Evolutionary conservation across 2,329 filamentous ascomycete species (phyloP), one percentile per base, ranked within the genome.

Genomic region (Talaromyces piceae): DNA sequence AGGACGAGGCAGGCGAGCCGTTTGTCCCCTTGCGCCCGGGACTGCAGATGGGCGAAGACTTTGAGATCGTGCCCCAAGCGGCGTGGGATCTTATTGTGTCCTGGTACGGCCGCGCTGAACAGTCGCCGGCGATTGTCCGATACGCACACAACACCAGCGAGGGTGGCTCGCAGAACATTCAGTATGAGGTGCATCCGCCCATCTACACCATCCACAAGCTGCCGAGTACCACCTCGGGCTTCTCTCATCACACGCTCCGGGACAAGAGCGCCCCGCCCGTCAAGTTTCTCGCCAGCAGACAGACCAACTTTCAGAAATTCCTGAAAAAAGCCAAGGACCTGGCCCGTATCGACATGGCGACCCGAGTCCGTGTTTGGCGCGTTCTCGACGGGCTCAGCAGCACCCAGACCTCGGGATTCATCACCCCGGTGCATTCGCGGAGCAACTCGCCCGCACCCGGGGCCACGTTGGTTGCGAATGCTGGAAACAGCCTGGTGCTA

Each of bases 161-260:
- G 6, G 77, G 80, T 37, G 77, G 77, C 2, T 63, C 71, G n/a
- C 73, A 81, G 33, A 88, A 95, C 57, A 72, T 95, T 44, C 75
- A 86, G 60, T 95, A 86, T 66, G 93, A 97, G 69, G 76, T 89
- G 37, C 82, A 90, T 61, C 93, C 91, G 4, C 89, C 88, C 0
- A 77, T 95, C 41, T 88, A 96, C 66, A 88, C 84, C 1, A 77
- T 97, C 54, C 83, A 95, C 63, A 89, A 91, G 58, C 75, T 97
- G 1, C 84, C 83, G 65, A 76, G 76, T 58, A 66, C 69, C 7
- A 80, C 80, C 2, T 73, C 78, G 16, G 70, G 76, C 47, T 83
- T 77, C 57, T 78, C 80, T 1, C 73, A 81, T 31, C 78, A 84
- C 60, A 71, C 77, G 1, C 69, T 86, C 51, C 83, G 84, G 60